Evolutionary conservation across 768 basidiomycete species (phyloP), one percentile per base, ranked within the genome.

Genomic region (Leucocoprinus leucothites): DNA sequence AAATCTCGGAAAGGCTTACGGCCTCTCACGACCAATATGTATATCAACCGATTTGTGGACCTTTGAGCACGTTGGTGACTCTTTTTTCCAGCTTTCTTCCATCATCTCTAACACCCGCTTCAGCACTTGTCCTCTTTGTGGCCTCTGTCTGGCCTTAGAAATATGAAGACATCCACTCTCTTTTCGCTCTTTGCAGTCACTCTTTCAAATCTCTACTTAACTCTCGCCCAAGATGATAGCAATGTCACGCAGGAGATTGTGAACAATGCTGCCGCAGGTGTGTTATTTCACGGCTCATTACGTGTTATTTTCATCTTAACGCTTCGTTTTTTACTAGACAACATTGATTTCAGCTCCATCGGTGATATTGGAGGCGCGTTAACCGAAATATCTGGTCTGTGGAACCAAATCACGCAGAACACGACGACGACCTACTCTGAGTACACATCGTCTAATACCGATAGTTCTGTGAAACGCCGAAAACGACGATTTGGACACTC

Each of bases 91-190:
- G 35, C 35, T 35, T 35, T 35, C 35, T 7, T 35, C 35, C 35
- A 14, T 14, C 35, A 35, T 14, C 35, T 8, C 34, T 31, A n/a
- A 13, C 47, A n/a, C 14, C 18, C 11, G 14, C 13, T 31, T 28
- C 24, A 9, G 9, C 44, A 31, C 45, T 28, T 11, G 18, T 28
- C 34, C 34, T 8, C 36, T 19, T 48, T n/a, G 9, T n/a, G n/a
- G n/a, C n/a, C 44, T 56, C 58, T 51, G 58, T 64, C 65, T 60
- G 57, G 53, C 60, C 64, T 38, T 46, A 60, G 38, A 52, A 69
- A n/a, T 9, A 50, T 69, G 68, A 71, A 67, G 66, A 65, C 65
- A 53, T 65, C 64, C 62, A 62, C 61, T 64, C 55, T 69, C 61
- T 61, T 67, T 45, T 61, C 65, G 18, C 46, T 65, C 25, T 55